Evolutionary conservation across 495 filamentous ascomycete genomes (phyloP).

Genomic region (Penicillium salamii): DNA sequence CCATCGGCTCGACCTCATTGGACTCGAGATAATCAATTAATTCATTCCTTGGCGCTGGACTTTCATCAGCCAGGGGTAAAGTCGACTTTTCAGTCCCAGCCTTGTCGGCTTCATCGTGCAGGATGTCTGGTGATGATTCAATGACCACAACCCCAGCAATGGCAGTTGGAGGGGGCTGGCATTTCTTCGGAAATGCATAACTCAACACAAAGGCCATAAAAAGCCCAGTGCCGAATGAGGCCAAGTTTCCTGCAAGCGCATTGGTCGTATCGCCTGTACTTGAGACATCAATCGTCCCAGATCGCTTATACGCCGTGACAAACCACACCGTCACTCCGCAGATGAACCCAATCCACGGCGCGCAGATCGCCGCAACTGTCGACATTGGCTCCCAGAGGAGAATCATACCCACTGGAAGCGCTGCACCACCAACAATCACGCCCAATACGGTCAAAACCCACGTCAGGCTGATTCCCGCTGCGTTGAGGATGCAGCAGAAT

Average conservation of each 20-base stretch:
- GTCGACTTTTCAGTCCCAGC: not conserved
- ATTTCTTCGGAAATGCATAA: conserved; percentile 30
- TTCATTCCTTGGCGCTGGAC: conserved; percentile 22
- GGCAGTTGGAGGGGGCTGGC: conserved; percentile 15
- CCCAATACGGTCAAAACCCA: conserved; percentile 47
- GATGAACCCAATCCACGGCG: conserved; percentile 31
- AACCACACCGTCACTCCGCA: conserved; percentile 36
- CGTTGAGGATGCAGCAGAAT: conserved; percentile 44
- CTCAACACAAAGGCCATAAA: conserved; percentile 32
- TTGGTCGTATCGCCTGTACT: conserved; percentile 37
- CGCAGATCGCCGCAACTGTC: conserved; percentile 27
- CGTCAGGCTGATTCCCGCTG: conserved; percentile 39
- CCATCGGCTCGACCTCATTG: conserved; percentile 37
- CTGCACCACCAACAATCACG: conserved; percentile 43
- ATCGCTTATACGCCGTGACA: conserved; percentile 29
- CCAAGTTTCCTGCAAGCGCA: conserved; percentile 39
- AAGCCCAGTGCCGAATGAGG: conserved; percentile 31
- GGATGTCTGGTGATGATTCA: not conserved
- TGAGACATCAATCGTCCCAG: conserved; percentile 27
- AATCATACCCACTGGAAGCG: conserved; percentile 36
- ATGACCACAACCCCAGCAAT: not conserved
- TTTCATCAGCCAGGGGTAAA: not conserved
- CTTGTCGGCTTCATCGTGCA: not conserved
- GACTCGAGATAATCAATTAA: conserved; percentile 38
- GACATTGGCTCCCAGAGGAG: conserved; percentile 39